phyloP scores from a whole-genome alignment of 768 basidiomycete genomes.

The Mycena amicta region DNA sequence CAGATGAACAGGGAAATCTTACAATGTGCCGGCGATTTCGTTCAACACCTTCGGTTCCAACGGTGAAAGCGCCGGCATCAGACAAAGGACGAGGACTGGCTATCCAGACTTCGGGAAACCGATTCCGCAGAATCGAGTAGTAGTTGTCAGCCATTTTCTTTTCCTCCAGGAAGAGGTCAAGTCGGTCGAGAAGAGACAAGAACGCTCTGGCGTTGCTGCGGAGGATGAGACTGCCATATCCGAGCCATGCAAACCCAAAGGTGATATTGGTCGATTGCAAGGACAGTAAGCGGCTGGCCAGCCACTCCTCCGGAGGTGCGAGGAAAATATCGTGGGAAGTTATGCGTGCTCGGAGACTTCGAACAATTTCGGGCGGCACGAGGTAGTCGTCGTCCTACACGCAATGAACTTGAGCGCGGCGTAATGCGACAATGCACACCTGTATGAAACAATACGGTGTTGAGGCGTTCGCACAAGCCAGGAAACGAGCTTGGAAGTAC shows the following conservation, averaged over 20 bases:
- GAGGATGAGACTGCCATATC: conserved; percentile 60
- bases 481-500: conserved; percentile 64
- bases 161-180: conserved; percentile 52
- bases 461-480: conserved; percentile 53
- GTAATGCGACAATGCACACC: no score
- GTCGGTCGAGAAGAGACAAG: conserved; percentile 44
- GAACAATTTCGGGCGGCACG: conserved; percentile 57
- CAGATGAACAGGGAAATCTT: conserved; percentile 31
- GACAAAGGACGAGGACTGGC: conserved; percentile 63
- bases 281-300: conserved; percentile 54
- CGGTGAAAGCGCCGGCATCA: conserved; percentile 64
- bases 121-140: conserved; percentile 60
- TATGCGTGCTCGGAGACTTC: conserved; percentile 47
- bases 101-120: conserved; percentile 62
- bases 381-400: conserved; percentile 73
- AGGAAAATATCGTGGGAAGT: conserved; percentile 46
- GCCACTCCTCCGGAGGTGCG: conserved; percentile 62
- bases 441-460: conserved; percentile 67
- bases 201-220: conserved; percentile 48
- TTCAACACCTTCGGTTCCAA: conserved; percentile 57
- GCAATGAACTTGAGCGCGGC: no score
- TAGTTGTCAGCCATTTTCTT: conserved; percentile 73
- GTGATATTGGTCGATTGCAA: conserved; percentile 46
- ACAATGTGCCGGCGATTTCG: conserved; percentile 64
- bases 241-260: conserved; percentile 63